Evolutionary conservation across 495 filamentous ascomycete species (phyloP).

Genomic region (Jackrogersella multiformis): DNA sequence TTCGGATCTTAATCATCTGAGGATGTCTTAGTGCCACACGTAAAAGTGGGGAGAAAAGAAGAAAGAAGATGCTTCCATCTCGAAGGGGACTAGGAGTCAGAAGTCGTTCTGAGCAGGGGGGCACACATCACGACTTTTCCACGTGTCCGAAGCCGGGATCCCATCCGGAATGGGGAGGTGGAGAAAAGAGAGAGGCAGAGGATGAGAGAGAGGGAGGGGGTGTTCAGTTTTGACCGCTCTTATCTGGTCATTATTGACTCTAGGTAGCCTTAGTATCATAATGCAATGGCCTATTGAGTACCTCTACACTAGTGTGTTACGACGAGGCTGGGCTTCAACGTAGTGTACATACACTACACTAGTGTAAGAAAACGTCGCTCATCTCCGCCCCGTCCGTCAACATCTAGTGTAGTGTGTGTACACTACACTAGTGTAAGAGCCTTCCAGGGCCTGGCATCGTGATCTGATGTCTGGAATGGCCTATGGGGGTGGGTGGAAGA

Average conservation of each 20-base stretch:
- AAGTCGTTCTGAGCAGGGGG: neutral
- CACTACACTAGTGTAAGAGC: too few relatives aligned
- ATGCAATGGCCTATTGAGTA: too few relatives aligned
- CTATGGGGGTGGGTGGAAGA: constrained; percentile 1
- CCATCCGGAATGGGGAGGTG: constrained; percentile 20
- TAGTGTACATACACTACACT: too few relatives aligned
- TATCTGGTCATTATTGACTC: neutral
- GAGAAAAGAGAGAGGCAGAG: constrained; percentile 2
- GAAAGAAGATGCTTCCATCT: constrained; percentile 18
- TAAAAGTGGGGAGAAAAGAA: constrained; percentile 22
- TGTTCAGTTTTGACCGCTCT: constrained; percentile 19
- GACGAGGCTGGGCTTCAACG: constrained; percentile 18
- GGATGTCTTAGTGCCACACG: constrained; percentile 9
- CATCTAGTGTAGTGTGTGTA: too few relatives aligned
- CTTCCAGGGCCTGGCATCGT: neutral
- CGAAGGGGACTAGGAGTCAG: constrained; percentile 1
- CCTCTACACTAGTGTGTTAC: neutral
- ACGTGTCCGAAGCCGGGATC: constrained; percentile 34
- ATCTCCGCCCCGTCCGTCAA: constrained; percentile 3
- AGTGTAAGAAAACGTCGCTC: neutral
- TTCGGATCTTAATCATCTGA: constrained; percentile 20
- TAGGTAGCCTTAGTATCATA: neutral
- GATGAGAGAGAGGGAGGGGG: neutral
- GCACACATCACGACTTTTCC: constrained; percentile 34
- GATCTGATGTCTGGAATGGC: neutral